Percentiles rank a stretch among this genome's conserved stretches.
phyloP scores from a whole-genome alignment of 2,329 filamentous ascomycete genomes.

The Pseudofabraea citricarpa region DNA sequence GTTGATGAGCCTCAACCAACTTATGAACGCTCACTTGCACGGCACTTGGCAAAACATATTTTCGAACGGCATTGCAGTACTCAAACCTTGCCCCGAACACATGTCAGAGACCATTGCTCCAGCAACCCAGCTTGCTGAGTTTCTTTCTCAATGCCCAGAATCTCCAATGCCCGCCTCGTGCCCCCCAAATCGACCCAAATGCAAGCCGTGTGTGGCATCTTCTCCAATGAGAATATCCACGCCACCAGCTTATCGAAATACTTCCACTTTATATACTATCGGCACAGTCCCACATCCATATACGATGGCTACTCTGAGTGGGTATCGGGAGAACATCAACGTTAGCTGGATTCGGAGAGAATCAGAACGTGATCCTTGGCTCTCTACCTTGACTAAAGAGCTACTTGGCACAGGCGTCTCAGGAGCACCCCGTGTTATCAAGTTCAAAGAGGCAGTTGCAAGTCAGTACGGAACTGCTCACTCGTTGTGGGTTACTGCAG shows the following conservation, averaged over 20 bases:
- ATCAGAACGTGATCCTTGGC: slow-evolving; percentile 73
- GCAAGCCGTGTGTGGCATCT: slow-evolving; percentile 66
- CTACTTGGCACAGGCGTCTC: slow-evolving; percentile 60
- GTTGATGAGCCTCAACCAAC: slow-evolving; percentile 59
- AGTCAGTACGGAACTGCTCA: slow-evolving; percentile 57
- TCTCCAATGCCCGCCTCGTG: slow-evolving; percentile 73
- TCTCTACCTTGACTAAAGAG: slow-evolving; percentile 65
- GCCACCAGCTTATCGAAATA: slow-evolving; percentile 65
- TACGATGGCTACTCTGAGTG: slow-evolving; percentile 67
- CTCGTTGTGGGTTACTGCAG: slow-evolving; percentile 79
- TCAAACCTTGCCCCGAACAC: slow-evolving; percentile 74
- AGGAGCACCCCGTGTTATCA: slow-evolving; percentile 60
- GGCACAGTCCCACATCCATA: slow-evolving; percentile 89
- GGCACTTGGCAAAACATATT: slow-evolving; percentile 79
- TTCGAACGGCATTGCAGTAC: slow-evolving; percentile 68
- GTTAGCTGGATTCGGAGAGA: slow-evolving; percentile 61
- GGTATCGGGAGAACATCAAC: slow-evolving; percentile 56
- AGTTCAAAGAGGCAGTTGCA: slow-evolving; percentile 78
- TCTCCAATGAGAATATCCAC: slow-evolving; percentile 64
- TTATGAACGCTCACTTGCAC: slow-evolving; percentile 85
- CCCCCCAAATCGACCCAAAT: slow-evolving; percentile 74
- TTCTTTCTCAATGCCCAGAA: slow-evolving; percentile 70
- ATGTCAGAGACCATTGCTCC: slow-evolving; percentile 69
- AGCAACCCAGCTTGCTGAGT: slow-evolving; percentile 66
- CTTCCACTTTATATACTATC: slow-evolving; percentile 70